Percentiles rank a stretch among this genome's conserved stretches.
Evolutionary conservation across 768 basidiomycete species (phyloP).

Genomic region (Psilocybe azurescens): DNA sequence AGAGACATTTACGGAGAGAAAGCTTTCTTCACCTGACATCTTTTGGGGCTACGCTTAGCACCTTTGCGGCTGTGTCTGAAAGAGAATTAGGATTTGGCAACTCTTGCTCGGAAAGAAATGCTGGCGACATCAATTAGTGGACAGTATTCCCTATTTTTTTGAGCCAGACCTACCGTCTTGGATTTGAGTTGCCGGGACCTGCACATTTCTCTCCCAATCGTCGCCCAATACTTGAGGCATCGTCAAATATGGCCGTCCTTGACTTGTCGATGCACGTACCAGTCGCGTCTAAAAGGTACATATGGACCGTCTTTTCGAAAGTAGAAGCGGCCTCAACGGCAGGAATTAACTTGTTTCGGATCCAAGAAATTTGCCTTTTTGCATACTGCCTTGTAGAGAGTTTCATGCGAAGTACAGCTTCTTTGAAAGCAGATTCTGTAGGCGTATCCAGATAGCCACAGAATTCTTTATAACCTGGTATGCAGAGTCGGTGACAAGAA

Average conservation of each 20-base stretch:
- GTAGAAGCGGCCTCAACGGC: slow-evolving; percentile 57
- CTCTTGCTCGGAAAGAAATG: slow-evolving; percentile 14
- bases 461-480: slow-evolving; percentile 92
- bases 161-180: slow-evolving; percentile 45
- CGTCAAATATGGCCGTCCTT: slow-evolving; percentile 5
- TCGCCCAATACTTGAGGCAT: slow-evolving; percentile 50
- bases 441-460: slow-evolving; percentile 58
- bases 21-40: slow-evolving; percentile 45
- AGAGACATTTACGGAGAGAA: no score
- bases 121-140: slow-evolving; percentile 4
- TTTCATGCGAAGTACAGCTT: slow-evolving; percentile 82
- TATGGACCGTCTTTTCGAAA: slow-evolving; percentile 35
- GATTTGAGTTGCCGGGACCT: slow-evolving; percentile 52
- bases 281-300: slow-evolving; percentile 72
- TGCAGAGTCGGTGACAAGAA: not conserved
- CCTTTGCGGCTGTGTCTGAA: slow-evolving; percentile 56
- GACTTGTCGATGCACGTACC: slow-evolving; percentile 39
- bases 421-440: slow-evolving; percentile 48
- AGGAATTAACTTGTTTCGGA: slow-evolving; percentile 87
- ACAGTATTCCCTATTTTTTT: not conserved
- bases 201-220: slow-evolving; percentile 63
- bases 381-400: slow-evolving; percentile 89
- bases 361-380: slow-evolving; percentile 90
- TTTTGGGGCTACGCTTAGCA: slow-evolving; percentile 54
- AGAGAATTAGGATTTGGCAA: slow-evolving; percentile 63